Evolutionary conservation across 768 basidiomycete species (phyloP), one percentile per base, ranked within the genome.

Genomic region (Kwoniella sp.): DNA sequence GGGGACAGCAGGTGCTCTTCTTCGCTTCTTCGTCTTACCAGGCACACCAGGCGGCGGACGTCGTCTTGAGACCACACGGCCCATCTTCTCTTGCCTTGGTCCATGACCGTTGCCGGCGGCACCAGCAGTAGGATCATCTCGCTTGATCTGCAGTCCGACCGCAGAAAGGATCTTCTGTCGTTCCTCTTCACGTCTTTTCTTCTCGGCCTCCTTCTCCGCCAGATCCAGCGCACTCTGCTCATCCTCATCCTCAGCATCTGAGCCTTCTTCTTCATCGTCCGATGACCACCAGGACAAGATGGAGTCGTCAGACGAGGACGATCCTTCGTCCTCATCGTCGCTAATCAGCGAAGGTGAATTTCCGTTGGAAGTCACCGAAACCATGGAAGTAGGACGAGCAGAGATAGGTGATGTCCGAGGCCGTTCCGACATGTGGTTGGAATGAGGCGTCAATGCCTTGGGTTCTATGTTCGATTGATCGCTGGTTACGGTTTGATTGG

Each of bases 111-210:
- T 45, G 26, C 20, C 22, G n/a, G 38, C 17, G 22, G 25, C 5
- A 17, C 2, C 22, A 8, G 4, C 22, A 17, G 15, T 28, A 20
- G 58, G 41, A 63, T 63, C 31, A 63, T 87, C 86, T 38, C 85
- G 81, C 68, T 88, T 87, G 52, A 95, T 85, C 61, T 92, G 87
- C 26, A 96, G 82, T 2, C 94, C 94, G 0, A 93, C 93, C 0
- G 91, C 90, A 75, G 91, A 87, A n/a, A 97, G 82, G 7, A 96
- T 91, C 22, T 89, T 85, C 70, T 87, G 87, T 23, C 91, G 84
- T 75, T 95, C 93, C 20, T 85, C 81, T 62, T 88, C 91, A 30
- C 91, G 86, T 57, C 84, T 84, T 12, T 82, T 82, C 58, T 88
- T 86, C 48, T 83, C 85, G 45, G 83, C 83, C 30, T 84, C 84